Conservation (phyloP, 2,329 filamentous ascomycete genomes). For the Acarospora socialis region DNA sequence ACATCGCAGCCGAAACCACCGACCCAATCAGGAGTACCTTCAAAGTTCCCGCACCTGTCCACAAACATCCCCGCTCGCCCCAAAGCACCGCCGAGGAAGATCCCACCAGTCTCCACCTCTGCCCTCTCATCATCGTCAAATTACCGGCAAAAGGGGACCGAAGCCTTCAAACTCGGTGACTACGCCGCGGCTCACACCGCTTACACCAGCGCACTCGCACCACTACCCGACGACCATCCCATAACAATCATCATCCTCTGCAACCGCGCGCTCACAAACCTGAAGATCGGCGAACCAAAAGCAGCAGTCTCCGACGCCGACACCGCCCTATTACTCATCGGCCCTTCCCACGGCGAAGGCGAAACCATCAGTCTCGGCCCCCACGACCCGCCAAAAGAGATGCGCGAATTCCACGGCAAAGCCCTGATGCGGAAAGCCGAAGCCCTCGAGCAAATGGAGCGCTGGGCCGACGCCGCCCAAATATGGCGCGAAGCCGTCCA, state of each 20-base stretch:
- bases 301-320: constrained; percentile 76
- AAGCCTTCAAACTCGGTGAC: constrained; percentile 88
- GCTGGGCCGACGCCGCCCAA: constrained; percentile 68
- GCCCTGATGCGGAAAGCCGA: constrained; percentile 90
- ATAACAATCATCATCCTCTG: constrained; percentile 77
- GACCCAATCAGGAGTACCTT: constrained; percentile 23
- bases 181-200: constrained; percentile 73
- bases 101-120: constrained; percentile 52
- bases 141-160: constrained; percentile 65
- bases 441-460: constrained; percentile 87
- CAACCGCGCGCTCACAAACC: constrained; percentile 75
- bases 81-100: constrained; percentile 33
- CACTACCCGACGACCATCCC: constrained; percentile 65
- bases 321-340: constrained; percentile 64
- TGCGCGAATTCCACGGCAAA: constrained; percentile 89
- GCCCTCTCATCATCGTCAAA: constrained; percentile 62
- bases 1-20: constrained; percentile 19
- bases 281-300: constrained; percentile 88
- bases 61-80: constrained; percentile 30
- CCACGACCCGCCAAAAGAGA: constrained; percentile 52
- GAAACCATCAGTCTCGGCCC: constrained; percentile 61
- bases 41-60: constrained; percentile 28
- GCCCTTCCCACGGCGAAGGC: constrained; percentile 59
- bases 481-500: constrained; percentile 78
- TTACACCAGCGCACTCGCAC: constrained; percentile 62